Percentiles rank a stretch among this genome's conserved stretches.
These are phyloP conservation scores for Berberis thunbergii DNA, from an alignment of 164 flowering plant species.

Conservation along the genomic window DNA sequence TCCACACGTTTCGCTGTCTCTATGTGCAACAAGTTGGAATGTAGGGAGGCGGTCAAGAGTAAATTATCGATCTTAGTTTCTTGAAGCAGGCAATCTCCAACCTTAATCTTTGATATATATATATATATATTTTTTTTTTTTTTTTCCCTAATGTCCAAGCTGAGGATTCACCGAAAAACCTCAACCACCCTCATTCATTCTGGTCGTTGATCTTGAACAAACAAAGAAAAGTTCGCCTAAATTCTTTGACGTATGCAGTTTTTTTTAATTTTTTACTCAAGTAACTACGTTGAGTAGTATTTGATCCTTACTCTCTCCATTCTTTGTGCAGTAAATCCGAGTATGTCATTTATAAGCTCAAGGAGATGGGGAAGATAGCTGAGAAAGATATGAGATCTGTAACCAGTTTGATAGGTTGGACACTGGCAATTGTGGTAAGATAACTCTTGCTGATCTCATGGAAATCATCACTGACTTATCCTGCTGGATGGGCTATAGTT, in stretches of 20 bases:
- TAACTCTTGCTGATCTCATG: conserved; percentile 65
- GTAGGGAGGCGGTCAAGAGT: no score
- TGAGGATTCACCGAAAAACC: no score
- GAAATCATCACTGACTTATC: conserved; percentile 18
- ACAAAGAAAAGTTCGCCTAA: no score
- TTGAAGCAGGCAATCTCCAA: no score
- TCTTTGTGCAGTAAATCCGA: conserved; percentile 55
- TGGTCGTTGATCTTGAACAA: no score
- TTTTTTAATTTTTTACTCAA: background rate
- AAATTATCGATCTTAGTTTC: no score
- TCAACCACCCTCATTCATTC: no score
- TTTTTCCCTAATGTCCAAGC: no score
- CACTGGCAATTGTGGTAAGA: conserved; percentile 61
- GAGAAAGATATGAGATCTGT: conserved; percentile 71
- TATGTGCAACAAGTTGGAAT: no score
- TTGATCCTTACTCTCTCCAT: background rate
- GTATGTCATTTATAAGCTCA: conserved; percentile 73
- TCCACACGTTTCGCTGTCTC: no score
- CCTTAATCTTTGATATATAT: no score
- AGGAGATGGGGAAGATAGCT: conserved; percentile 64
- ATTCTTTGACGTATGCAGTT: background rate
- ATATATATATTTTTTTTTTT: no score
- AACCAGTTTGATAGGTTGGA: conserved; percentile 58
- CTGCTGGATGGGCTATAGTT: background rate
- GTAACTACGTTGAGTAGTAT: background rate